phyloP scores from a whole-genome alignment of 805 yeast species.

The Saccharomycopsis fodiens region DNA sequence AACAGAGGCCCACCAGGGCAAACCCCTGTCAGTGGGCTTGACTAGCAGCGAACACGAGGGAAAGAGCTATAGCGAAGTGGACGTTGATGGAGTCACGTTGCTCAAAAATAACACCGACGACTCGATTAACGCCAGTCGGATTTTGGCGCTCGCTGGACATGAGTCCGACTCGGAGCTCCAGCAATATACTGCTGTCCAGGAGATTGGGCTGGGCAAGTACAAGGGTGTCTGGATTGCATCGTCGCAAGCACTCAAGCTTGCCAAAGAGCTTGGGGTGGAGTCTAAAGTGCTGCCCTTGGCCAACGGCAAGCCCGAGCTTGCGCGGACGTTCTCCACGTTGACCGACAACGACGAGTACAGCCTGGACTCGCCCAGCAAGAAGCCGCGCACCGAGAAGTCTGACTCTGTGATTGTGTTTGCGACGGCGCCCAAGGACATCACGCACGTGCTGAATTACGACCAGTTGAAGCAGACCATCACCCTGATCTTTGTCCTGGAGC shows the following conservation, averaged over 20 bases:
- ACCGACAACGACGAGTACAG: slow-evolving; percentile 28
- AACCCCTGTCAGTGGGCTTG: background rate
- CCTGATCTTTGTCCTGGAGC: slow-evolving; percentile 40
- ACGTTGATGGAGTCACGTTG: slow-evolving; percentile 6
- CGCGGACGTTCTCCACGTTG: slow-evolving; percentile 24
- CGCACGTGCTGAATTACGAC: slow-evolving; percentile 28
- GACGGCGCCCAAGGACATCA: slow-evolving; percentile 30
- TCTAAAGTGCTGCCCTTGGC: background rate
- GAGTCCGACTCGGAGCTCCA: slow-evolving; percentile 6
- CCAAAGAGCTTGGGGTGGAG: slow-evolving; percentile 7
- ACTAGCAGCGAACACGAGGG: background rate
- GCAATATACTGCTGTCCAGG: background rate
- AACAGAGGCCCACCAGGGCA: background rate
- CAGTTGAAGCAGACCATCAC: slow-evolving; percentile 39
- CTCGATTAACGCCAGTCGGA: slow-evolving; percentile 11
- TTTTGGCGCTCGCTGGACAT: slow-evolving; percentile 13
- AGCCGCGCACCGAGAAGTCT: slow-evolving; percentile 22
- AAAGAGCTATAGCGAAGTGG: background rate
- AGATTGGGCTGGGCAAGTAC: slow-evolving; percentile 10
- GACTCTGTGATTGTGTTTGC: slow-evolving; percentile 6
- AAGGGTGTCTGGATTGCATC: slow-evolving; percentile 19
- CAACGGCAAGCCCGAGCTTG: slow-evolving; percentile 4
- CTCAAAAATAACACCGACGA: slow-evolving; percentile 18
- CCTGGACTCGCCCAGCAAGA: slow-evolving; percentile 33
- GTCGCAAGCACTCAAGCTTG: slow-evolving; percentile 7